Evolutionary conservation across 305 asterid species (phyloP).

Genomic region (Fraxinus albicans): DNA sequence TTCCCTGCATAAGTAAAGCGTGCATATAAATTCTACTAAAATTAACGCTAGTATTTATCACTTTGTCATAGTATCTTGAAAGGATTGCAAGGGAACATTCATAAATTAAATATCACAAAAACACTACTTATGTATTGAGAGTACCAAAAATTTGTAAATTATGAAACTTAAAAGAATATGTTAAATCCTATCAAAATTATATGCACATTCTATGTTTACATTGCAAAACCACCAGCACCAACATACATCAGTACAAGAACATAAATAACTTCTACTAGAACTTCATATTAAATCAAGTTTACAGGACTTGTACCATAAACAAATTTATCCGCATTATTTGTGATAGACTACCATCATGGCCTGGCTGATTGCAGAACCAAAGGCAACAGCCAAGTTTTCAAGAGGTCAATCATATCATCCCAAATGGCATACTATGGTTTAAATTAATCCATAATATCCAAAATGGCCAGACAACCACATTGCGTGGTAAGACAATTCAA

Average conservation of each 20-base stretch:
- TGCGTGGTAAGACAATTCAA: background rate
- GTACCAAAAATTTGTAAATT: background rate
- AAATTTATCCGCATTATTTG: background rate
- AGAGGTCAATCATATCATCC: constrained; percentile 10
- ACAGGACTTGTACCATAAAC: constrained; percentile 8
- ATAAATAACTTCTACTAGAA: constrained; percentile 5
- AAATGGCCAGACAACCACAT: background rate
- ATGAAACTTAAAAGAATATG: background rate
- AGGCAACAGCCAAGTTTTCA: background rate
- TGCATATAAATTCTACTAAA: constrained; percentile 16
- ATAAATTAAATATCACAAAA: constrained; percentile 4
- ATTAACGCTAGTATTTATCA: constrained; percentile 3
- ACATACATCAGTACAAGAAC: constrained; percentile 1
- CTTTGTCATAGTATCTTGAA: background rate
- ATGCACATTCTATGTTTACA: background rate
- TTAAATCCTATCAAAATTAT: background rate
- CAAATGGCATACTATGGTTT: background rate
- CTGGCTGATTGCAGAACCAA: constrained; percentile 10
- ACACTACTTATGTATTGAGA: background rate
- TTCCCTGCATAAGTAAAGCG: constrained; percentile 65
- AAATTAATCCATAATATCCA: background rate
- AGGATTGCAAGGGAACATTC: constrained; percentile 14
- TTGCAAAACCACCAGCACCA: background rate
- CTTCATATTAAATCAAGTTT: background rate
- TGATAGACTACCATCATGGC: background rate